phyloP scores from a whole-genome alignment of 2,329 filamentous ascomycete species.

The Penicillium glabrum region DNA sequence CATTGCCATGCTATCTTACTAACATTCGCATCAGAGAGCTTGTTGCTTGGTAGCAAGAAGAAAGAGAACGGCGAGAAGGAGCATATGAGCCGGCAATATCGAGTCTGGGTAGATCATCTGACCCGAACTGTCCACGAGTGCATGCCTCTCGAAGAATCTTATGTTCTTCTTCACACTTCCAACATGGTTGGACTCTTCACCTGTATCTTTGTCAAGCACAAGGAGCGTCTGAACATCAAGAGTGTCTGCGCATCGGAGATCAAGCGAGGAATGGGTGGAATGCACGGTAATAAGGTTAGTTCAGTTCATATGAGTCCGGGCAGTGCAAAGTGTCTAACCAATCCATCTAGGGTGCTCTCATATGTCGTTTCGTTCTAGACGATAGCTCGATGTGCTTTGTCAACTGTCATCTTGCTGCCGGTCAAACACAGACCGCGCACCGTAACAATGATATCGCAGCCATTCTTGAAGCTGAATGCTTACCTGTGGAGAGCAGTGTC shows the following conservation, averaged over 20 bases:
- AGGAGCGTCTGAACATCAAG: conserved; percentile 71
- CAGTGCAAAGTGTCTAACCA: conserved; percentile 6
- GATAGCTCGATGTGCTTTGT: conserved; percentile 94
- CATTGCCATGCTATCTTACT: neutral
- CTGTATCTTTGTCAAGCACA: conserved; percentile 88
- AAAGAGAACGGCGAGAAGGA: conserved; percentile 77
- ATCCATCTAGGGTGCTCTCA: conserved; percentile 66
- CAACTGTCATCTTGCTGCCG: conserved; percentile 95
- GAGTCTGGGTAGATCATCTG: conserved; percentile 92
- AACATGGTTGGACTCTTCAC: conserved; percentile 93
- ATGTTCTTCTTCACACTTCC: conserved; percentile 82
- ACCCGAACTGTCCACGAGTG: conserved; percentile 78
- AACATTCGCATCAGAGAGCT: conserved; percentile 57
- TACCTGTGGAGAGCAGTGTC: conserved; percentile 71
- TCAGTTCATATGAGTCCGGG: neutral
- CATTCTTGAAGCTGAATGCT: conserved; percentile 75
- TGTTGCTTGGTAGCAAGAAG: conserved; percentile 77
- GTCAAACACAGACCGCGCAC: conserved; percentile 83
- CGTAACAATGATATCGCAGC: conserved; percentile 90
- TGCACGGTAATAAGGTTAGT: conserved; percentile 84
- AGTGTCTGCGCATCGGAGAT: conserved; percentile 79
- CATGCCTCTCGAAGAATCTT: conserved; percentile 73
- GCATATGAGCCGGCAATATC: conserved; percentile 95
- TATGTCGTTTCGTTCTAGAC: conserved; percentile 89
- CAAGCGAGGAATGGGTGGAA: conserved; percentile 92